These are phyloP conservation scores for Acacia concinna DNA, from an alignment of 331 rosid species.

Conservation along the genomic window DNA sequence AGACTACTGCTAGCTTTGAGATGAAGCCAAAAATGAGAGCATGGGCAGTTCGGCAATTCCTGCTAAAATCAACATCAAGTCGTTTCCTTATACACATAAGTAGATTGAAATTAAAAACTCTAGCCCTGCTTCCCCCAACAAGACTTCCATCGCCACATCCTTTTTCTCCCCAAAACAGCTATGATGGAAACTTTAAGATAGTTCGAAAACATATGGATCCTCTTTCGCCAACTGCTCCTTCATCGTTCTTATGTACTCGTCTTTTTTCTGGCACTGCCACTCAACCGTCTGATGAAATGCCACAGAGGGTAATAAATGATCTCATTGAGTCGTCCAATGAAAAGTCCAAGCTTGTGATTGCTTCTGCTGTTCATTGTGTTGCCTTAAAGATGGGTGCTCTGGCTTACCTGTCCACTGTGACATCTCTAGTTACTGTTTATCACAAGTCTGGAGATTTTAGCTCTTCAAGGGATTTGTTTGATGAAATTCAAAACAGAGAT, in stretches of 20 bases:
- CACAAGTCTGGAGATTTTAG: constrained; percentile 43
- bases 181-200: background rate
- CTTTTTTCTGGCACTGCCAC: constrained; percentile 12
- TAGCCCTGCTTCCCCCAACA: background rate
- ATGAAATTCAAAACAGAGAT: constrained; percentile 41
- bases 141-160: background rate
- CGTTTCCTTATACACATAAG: background rate
- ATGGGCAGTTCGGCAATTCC: background rate
- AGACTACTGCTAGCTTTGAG: constrained; percentile 6
- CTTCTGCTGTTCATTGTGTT: constrained; percentile 40
- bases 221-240: constrained; percentile 2
- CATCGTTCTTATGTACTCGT: background rate
- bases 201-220: constrained; percentile 5
- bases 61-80: background rate
- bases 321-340: constrained; percentile 26
- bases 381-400: constrained; percentile 48
- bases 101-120: background rate
- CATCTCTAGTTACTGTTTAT: constrained; percentile 52
- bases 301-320: constrained; percentile 27
- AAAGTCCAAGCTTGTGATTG: constrained; percentile 29
- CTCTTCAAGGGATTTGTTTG: constrained; percentile 47
- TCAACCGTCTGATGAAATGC: constrained; percentile 45
- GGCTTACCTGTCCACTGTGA: constrained; percentile 44
- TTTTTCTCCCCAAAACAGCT: constrained; percentile 23
- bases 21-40: constrained; percentile 38